phyloP scores from a whole-genome alignment of 2,329 filamentous ascomycete genomes.

The Xenoacremonium recifei region DNA sequence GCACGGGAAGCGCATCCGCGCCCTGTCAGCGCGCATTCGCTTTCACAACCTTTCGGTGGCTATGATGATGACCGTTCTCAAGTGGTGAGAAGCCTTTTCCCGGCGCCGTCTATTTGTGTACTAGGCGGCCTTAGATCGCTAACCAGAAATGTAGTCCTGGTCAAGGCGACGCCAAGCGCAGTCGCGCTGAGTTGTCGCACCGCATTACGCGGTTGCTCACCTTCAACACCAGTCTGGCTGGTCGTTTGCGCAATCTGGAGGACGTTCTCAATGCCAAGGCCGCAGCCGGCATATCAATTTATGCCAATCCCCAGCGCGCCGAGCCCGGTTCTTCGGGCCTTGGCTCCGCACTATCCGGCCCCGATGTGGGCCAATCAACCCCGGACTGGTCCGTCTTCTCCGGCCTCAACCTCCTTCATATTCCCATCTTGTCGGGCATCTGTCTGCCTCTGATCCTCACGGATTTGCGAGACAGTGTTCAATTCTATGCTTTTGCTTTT shows the following conservation, averaged over 20 bases:
- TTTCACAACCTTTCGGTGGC: constrained; percentile 40
- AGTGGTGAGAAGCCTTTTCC: constrained; percentile 27
- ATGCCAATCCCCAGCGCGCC: constrained; percentile 1
- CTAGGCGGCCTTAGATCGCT: constrained; percentile 1
- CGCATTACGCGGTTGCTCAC: constrained; percentile 33
- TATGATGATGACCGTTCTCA: constrained; percentile 39
- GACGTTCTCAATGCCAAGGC: constrained; percentile 19
- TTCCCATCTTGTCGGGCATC: not conserved
- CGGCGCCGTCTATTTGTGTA: no score
- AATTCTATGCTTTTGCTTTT: not conserved
- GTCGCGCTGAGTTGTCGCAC: constrained; percentile 31
- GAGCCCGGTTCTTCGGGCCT: not conserved
- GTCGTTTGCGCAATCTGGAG: constrained; percentile 28
- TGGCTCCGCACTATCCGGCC: not conserved
- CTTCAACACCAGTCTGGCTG: constrained; percentile 32
- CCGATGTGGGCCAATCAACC: not conserved
- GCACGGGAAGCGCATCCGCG: constrained; percentile 26
- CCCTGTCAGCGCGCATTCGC: constrained; percentile 31
- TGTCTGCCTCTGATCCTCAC: not conserved
- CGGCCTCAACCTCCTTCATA: not conserved
- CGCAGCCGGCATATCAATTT: constrained; percentile 13
- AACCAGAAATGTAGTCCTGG: constrained; percentile 33
- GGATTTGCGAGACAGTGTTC: not conserved
- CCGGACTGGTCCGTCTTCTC: not conserved
- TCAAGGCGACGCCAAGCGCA: constrained; percentile 35